Base-by-base conservation (phyloP, 441 rosid genomes). In the California macrophylla region DNA sequence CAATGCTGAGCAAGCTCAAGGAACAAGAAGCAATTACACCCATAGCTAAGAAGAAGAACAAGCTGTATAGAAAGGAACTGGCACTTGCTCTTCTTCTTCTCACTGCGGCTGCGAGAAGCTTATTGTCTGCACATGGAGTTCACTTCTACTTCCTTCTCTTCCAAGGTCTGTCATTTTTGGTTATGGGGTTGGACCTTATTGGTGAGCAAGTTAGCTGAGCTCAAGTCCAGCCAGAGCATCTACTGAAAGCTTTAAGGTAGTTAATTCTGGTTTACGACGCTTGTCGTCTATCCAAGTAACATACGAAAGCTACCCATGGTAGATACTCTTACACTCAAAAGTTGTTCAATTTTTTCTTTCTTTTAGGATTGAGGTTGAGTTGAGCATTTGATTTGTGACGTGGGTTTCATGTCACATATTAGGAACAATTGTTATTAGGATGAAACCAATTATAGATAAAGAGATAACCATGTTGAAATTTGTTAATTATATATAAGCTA, bases 121-220 rank as follows among this genome's bases (percentile, higher is more conserved):
- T 92, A 42, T 30, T 92, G 10, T 92, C 98, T 1, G 92, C 90
- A 0, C 96, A 90, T 30, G 98, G 98, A 67, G 86, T 92, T 73
- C 98, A 92, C 75, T 92, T 92, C 85, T 92, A 92, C 80, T 92
- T 85, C 84, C 78, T 92, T 85, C 72, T 92, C 73, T 92, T 92
- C 63, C 98, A 92, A 75, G 96, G 98, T 4, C 56, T 92, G 80
- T 83, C 93, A 12, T 92, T 92, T 80, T 86, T 92, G 56, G 88
- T 79, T 29, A 86, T 90, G 66, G 98, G 98, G 10, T 80, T 92
- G 92, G 98, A 92, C 62, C 83, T 90, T 89, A 92, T 92, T 65
- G 98, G 98, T 24, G 98, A 92, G 88, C 98, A 92, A 74, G 80
- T 87, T 20, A 87, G 83, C 82, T 89, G 75, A 78, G 38, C 34